Base-by-base conservation (phyloP, 1,139 yeast genomes). In the Candida sanyaensis region DNA sequence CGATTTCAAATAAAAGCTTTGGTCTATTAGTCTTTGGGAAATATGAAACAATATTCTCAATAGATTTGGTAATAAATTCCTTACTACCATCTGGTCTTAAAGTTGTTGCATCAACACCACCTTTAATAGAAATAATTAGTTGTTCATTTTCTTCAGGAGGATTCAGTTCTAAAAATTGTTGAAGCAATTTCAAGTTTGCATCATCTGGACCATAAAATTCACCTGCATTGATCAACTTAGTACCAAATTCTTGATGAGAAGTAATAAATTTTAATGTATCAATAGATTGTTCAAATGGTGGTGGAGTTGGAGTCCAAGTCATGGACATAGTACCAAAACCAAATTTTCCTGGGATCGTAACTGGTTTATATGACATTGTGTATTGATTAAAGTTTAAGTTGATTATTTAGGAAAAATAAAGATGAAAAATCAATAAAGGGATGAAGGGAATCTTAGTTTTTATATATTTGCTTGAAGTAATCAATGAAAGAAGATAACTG, bases 281-380 rank as follows among this genome's bases (percentile, higher is more conserved):
- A 49, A 81, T 64, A 1, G 84, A 74, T 47, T 74, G 68, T 37
- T 74, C 80, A 28, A 68, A 63, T 26, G 83, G 73, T 17, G 64
- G 62, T n/a, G 77, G 78, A 2, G 53, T 56, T 1, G 81, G 75
- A 6, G 68, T 67, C 81, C 83, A 76, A 3, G 89, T 81, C 63
- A 83, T 65, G 32, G 82, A 75, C 90, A 84, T 83, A 55, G 84
- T 75, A 42, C 90, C 90, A 56, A 68, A 80, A 37, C 88, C 88
- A 50, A 73, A 66, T 31, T 61, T 61, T 47, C 71, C 68, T 10
- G 63, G 50, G 38, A 66, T 55, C 46, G 53, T 43, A 44, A 65
- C 56, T 44, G 59, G 57, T 27, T 44, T 33, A 32, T 44, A 39
- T 30, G 50, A 41, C 51, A 48, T 50, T 45, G 32, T 8, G 12